phyloP scores from a whole-genome alignment of 2,329 filamentous ascomycete species.

The Xylariaceae sp. region DNA sequence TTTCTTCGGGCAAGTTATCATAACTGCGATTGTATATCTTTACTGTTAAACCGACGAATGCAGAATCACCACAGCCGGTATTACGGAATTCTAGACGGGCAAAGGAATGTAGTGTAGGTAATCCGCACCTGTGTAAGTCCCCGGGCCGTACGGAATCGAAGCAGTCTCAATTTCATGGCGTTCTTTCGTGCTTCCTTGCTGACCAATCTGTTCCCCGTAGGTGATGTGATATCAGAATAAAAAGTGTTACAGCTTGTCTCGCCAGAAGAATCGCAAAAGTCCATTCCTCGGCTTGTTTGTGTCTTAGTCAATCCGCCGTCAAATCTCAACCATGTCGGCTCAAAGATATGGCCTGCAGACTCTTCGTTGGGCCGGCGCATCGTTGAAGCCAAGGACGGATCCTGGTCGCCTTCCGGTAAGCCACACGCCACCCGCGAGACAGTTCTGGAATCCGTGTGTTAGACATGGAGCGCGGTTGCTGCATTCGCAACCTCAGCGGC shows the following conservation, averaged over 20 bases:
- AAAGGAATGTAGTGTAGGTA: too few species aligned
- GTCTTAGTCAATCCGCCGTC: neutral
- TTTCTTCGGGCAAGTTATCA: too few species aligned
- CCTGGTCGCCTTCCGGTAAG: slow-evolving; percentile 9
- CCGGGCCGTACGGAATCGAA: too few species aligned
- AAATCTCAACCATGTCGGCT: slow-evolving; percentile 22
- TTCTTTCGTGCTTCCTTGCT: slow-evolving; percentile 14
- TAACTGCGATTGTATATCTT: too few species aligned
- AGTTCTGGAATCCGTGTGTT: neutral
- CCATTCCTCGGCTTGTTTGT: slow-evolving; percentile 5
- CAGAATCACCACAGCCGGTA: too few species aligned
- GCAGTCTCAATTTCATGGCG: neutral
- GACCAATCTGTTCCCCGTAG: slow-evolving; percentile 16
- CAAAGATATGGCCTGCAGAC: slow-evolving; percentile 20
- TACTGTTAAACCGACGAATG: too few species aligned
- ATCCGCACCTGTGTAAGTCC: too few species aligned
- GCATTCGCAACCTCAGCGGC: slow-evolving; percentile 26
- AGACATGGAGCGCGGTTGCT: slow-evolving; percentile 20
- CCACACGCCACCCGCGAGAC: slow-evolving; percentile 10
- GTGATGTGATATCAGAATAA: slow-evolving; percentile 13
- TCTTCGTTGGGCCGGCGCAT: slow-evolving; percentile 25
- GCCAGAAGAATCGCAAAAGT: slow-evolving; percentile 8
- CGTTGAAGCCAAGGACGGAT: slow-evolving; percentile 11
- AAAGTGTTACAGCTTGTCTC: slow-evolving; percentile 1
- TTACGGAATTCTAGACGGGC: too few species aligned